phyloP scores from a whole-genome alignment of 2,329 filamentous ascomycete genomes.

The Herpotrichia juniperi region DNA sequence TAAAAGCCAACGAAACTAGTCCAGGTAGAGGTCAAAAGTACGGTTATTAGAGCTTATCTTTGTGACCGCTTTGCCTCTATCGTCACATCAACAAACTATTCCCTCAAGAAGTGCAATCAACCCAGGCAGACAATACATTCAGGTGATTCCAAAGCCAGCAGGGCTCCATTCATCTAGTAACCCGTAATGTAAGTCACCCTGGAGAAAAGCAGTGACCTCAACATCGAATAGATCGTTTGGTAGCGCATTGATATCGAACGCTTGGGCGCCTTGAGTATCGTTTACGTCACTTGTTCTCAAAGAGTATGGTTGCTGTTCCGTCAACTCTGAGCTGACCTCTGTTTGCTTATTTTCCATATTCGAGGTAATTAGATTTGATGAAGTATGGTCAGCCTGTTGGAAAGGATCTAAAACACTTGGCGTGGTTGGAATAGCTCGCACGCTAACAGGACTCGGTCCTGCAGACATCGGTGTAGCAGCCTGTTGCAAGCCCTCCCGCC shows the following conservation, averaged over 20 bases:
- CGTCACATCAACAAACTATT: too few species aligned
- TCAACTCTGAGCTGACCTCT: neutral
- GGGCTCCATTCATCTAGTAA: slow-evolving; percentile 1
- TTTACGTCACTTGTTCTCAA: neutral
- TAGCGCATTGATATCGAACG: neutral
- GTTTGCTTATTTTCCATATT: neutral
- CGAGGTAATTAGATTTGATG: neutral
- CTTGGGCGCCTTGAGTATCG: neutral
- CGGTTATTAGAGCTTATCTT: too few species aligned
- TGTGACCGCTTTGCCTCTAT: too few species aligned
- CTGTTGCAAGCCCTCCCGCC: slow-evolving; percentile 1
- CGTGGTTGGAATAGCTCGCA: neutral
- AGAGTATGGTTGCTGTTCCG: neutral
- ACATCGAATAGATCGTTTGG: slow-evolving; percentile 1
- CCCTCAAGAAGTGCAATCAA: too few species aligned
- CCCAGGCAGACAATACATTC: neutral
- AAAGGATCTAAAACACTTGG: neutral
- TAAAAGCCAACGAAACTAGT: too few species aligned
- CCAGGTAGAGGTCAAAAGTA: too few species aligned
- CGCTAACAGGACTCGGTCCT: neutral
- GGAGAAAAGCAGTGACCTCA: slow-evolving; percentile 1
- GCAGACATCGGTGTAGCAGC: neutral
- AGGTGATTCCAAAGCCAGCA: neutral
- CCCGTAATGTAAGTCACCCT: neutral
- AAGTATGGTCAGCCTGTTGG: neutral